phyloP scores from a whole-genome alignment of 2,329 filamentous ascomycete species.

The Graphilbum ipis-grandicollis region DNA sequence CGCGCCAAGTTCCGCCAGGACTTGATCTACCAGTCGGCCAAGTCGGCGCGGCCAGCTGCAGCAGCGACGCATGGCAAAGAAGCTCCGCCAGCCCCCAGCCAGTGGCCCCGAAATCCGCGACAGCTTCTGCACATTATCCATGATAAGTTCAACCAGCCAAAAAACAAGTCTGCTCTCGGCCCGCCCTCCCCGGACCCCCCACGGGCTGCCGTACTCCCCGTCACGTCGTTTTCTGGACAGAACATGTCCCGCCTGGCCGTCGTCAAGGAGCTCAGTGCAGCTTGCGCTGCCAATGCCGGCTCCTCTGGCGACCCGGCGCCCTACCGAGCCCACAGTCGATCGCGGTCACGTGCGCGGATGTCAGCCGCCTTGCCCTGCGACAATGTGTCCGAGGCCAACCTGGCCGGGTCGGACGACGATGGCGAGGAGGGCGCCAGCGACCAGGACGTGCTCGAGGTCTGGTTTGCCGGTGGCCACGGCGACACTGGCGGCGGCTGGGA shows the following conservation, averaged over 20 bases:
- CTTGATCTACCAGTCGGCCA: conserved; percentile 39
- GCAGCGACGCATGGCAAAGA: too few species aligned
- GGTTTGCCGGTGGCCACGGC: conserved; percentile 65
- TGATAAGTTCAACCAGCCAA: too few species aligned
- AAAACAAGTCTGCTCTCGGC: too few species aligned
- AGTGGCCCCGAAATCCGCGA: too few species aligned
- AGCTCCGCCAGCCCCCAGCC: too few species aligned
- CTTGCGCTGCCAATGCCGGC: background rate
- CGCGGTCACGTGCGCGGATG: conserved; percentile 10
- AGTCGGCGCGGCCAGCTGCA: too few species aligned
- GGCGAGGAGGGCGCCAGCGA: background rate
- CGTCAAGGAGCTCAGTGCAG: too few species aligned
- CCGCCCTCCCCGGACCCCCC: too few species aligned
- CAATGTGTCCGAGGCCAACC: conserved; percentile 5
- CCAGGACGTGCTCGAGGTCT: conserved; percentile 66
- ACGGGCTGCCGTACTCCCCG: too few species aligned
- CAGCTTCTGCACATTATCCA: too few species aligned
- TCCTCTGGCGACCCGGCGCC: conserved; percentile 16
- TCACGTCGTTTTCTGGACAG: too few species aligned
- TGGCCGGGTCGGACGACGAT: conserved; percentile 7
- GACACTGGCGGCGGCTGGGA: conserved; percentile 61
- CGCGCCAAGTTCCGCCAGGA: conserved; percentile 58
- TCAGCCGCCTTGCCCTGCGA: conserved; percentile 5
- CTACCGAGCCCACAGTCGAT: conserved; percentile 22
- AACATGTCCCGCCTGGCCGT: too few species aligned